phyloP scores from a whole-genome alignment of 2,329 filamentous ascomycete genomes.

The Epichloe sibirici region DNA sequence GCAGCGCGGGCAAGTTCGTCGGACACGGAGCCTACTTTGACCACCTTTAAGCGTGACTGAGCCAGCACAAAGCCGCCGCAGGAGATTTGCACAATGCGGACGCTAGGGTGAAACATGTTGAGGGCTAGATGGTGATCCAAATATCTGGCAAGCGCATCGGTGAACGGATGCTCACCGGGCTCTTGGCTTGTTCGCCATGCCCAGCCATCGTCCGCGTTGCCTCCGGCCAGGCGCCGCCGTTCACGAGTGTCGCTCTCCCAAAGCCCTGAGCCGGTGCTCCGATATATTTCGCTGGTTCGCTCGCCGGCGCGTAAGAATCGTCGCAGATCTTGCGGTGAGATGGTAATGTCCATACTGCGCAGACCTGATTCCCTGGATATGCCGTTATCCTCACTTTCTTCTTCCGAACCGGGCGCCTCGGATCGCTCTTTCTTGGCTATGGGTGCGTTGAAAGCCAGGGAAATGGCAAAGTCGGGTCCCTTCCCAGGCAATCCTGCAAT shows the following conservation, averaged over 20 bases:
- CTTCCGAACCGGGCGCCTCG: conserved; percentile 4
- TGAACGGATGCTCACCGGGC: conserved; percentile 28
- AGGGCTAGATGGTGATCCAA: conserved; percentile 40
- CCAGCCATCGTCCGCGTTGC: conserved; percentile 40
- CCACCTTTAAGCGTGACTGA: conserved; percentile 38
- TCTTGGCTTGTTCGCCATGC: conserved; percentile 26
- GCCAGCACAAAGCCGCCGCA: conserved; percentile 44
- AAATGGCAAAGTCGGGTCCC: conserved; percentile 35
- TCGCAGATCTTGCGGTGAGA: conserved; percentile 34
- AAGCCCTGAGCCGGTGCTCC: conserved; percentile 5
- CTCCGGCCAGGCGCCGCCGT: conserved; percentile 34
- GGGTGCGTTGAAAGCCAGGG: conserved; percentile 37
- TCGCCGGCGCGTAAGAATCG: conserved; percentile 33
- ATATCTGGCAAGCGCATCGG: conserved; percentile 36
- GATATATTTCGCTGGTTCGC: neutral
- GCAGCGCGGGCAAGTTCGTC: conserved; percentile 21
- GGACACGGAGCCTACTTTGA: conserved; percentile 19
- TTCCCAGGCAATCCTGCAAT: conserved; percentile 22
- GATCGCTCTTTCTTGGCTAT: conserved; percentile 9
- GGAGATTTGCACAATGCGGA: conserved; percentile 38
- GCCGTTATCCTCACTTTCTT: conserved; percentile 10
- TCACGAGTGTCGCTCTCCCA: conserved; percentile 24
- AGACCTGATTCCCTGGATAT: conserved; percentile 16
- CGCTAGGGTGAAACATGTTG: conserved; percentile 43
- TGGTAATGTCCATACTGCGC: conserved; percentile 38